Percentiles rank a stretch among this genome's conserved stretches.
These are phyloP conservation scores for Ogataea paradorogensis DNA, from an alignment of 805 yeast species.

Conservation along the genomic window DNA sequence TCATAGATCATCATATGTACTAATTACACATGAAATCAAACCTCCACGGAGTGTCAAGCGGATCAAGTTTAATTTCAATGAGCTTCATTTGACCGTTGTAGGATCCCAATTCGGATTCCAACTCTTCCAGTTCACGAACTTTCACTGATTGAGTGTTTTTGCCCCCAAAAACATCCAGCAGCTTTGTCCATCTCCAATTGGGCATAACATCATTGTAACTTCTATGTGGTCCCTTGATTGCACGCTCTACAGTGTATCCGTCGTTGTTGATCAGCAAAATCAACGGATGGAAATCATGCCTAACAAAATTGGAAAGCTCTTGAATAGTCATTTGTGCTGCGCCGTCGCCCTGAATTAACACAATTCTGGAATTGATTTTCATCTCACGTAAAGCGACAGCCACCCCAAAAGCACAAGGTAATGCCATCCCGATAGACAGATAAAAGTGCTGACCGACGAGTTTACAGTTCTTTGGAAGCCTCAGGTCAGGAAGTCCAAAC, in stretches of 20 bases:
- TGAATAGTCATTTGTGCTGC: slow-evolving; percentile 93
- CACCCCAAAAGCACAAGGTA: slow-evolving; percentile 84
- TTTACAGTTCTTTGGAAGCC: slow-evolving; percentile 52
- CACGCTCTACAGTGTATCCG: slow-evolving; percentile 89
- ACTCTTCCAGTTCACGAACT: slow-evolving; percentile 39
- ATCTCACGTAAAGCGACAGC: slow-evolving; percentile 66
- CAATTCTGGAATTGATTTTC: slow-evolving; percentile 45
- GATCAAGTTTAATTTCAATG: slow-evolving; percentile 58
- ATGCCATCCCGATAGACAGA: slow-evolving; percentile 83
- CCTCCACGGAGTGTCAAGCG: slow-evolving; percentile 64
- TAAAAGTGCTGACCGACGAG: slow-evolving; percentile 70
- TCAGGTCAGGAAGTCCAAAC: slow-evolving; percentile 69
- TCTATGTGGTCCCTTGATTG: slow-evolving; percentile 74
- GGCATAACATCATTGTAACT: slow-evolving; percentile 80
- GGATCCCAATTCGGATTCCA: slow-evolving; percentile 36
- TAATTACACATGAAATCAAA: slow-evolving; percentile 40
- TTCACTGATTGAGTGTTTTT: slow-evolving; percentile 26
- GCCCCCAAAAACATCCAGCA: slow-evolving; percentile 65
- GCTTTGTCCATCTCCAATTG: slow-evolving; percentile 75
- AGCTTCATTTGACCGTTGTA: slow-evolving; percentile 34
- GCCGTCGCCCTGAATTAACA: slow-evolving; percentile 87
- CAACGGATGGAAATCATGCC: slow-evolving; percentile 50
- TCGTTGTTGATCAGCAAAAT: slow-evolving; percentile 76
- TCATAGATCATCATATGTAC: slow-evolving; percentile 31
- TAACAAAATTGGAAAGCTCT: slow-evolving; percentile 43